Base-by-base conservation (phyloP, 306 rosid genomes). In the Mimosa pudica region DNA sequence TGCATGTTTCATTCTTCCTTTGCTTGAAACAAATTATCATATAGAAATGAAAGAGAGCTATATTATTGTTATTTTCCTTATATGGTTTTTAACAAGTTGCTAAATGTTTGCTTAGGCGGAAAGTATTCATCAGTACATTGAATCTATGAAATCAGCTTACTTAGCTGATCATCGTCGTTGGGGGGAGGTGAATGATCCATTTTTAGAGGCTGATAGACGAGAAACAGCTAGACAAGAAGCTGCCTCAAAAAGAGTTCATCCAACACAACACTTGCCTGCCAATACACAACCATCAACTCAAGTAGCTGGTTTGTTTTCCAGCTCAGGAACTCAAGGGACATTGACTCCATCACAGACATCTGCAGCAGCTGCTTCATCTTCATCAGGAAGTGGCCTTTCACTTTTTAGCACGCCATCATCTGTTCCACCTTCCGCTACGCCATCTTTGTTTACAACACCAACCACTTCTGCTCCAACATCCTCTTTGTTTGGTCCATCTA, bases 171-270 rank as follows among this genome's bases (percentile, higher is more conserved):
- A 89, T 83, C 97, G 98, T 66, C 90, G 87, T 24, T 82, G 75
- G 48, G 99, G 99, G 60, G 93, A 96, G 76, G 92, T 70, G 61
- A 96, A 86, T 82, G 94, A 96, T 85, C 99, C 99, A 14, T 96
- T 96, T 83, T 84, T 96, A 48, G 98, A 91, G 89, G 99, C 99
- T 75, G 97, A 96, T 85, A 88, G 99, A 67, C 89, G 99, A 76
- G 98, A 96, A 88, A 96, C 91, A 77, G 99, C 98, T 45, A 88
- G 98, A 83, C 93, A 87, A 82, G 98, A 93, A 85, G 97, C 98
- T 45, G 97, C 98, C 78, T 89, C 97, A 33, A 96, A 91, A 89
- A 84, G 97, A 85, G 93, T 82, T 55, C 99, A 96, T 83, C 99
- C 98, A 14, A 93, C 97, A 62, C 85, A 85, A 71, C 91, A 96